Evolutionary conservation across 1,284 basidiomycete genomes (phyloP), one percentile per base, ranked within the genome.

Genomic region (Meira miltonrushii): DNA sequence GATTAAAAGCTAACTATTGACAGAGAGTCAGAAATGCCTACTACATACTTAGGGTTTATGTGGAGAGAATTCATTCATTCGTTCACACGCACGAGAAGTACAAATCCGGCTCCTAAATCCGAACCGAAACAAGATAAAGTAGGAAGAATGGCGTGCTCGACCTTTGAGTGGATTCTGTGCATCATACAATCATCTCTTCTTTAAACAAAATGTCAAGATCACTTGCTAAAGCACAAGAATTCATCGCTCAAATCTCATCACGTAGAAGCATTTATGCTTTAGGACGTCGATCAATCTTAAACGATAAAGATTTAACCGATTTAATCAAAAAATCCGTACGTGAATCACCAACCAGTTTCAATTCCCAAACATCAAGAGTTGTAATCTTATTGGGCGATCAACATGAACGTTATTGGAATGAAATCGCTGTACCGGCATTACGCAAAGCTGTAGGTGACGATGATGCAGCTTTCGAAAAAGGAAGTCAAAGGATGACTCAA

Each of bases 181-280:
- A 33, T 4, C 28, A 4, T 33, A 33, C 28, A 33, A 33, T 33
- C 28, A 33, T 33, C 28, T 33, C 8, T 4, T 33, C 28, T 4
- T 4, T 4, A 8, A 33, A 4, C 8, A 33, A 3, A 33, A 33
- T 33, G 28, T 33, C 28, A 33, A 33, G 28, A 48, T 48, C 46
- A 48, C 6, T 25, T 13, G 23, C 17, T 12, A 48, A 48, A 23
- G 46, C 46, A 48, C n/a, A 44, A 57, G 46, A 41, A 6, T 73
- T 72, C 62, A 62, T 75, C 28, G 43, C 61, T 21, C 39, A 43
- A n/a, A 59, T 79, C 52, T 19, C 53, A n/a, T 60, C 70, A 43
- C 80, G 81, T 48, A 79, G 81, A 41, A 72, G 78, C n/a, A 75
- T 79, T 72, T 82, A 82, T 71, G 69, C 72, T 23, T 71, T 82